Evolutionary conservation across 208 protist genomes (phyloP).

Genomic region (Trypanosoma cruzi): DNA sequence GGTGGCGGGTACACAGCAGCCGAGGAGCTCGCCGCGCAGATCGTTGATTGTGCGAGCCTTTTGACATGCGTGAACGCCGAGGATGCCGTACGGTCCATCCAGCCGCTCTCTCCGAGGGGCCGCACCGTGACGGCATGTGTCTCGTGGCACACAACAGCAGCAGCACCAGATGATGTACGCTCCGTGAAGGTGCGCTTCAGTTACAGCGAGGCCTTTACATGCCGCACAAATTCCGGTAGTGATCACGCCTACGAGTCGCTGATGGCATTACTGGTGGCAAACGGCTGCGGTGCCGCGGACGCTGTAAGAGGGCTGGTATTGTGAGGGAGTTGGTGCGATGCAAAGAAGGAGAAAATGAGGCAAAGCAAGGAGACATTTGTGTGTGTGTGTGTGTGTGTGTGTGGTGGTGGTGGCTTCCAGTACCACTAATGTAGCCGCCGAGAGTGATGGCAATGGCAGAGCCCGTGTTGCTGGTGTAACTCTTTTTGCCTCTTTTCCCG

Average conservation of each 20-base stretch:
- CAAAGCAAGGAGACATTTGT: neutral
- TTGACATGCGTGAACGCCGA: constrained; percentile 28
- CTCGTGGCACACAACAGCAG: constrained; percentile 3
- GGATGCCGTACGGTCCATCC: constrained; percentile 12
- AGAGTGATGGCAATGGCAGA: too few relatives aligned
- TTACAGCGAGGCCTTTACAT: constrained; percentile 22
- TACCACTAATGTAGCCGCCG: too few relatives aligned
- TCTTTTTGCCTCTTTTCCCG: too few relatives aligned
- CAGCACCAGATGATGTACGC: neutral
- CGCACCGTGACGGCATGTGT: constrained; percentile 21
- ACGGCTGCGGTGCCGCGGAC: neutral
- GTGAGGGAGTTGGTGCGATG: neutral
- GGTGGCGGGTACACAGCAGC: constrained; percentile 18
- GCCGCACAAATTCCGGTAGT: neutral
- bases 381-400: constrained; percentile 12
- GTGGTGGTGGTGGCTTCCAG: neutral
- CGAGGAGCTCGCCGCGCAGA: constrained; percentile 48
- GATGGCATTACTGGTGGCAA: constrained; percentile 16
- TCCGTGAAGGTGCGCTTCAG: constrained; percentile 19
- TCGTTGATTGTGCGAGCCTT: constrained; percentile 46
- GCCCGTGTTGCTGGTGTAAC: too few relatives aligned
- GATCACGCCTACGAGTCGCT: constrained; percentile 22
- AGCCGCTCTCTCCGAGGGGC: constrained; percentile 6
- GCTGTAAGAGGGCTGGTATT: neutral
- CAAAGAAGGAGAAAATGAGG: neutral